phyloP scores from a whole-genome alignment of 768 basidiomycete genomes.

The Termitomyces sp. region DNA sequence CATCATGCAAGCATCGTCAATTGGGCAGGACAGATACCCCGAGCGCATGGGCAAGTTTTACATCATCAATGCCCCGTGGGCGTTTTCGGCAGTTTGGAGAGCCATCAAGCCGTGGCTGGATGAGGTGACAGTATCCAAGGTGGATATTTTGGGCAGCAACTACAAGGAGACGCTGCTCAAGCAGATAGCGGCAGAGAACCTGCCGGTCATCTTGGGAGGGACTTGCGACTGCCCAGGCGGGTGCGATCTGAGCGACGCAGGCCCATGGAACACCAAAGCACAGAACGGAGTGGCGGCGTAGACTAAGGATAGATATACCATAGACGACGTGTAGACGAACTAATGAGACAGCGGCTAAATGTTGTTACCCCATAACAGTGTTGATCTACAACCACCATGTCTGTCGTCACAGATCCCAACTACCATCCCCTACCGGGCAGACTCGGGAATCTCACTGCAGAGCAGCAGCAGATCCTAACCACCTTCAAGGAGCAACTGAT shows the following conservation, averaged over 20 bases:
- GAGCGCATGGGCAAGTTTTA: constrained; percentile 98
- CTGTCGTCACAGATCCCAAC: constrained; percentile 54
- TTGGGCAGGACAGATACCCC: constrained; percentile 92
- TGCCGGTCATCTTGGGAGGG: constrained; percentile 87
- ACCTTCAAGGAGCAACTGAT: constrained; percentile 63
- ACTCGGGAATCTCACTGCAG: constrained; percentile 67
- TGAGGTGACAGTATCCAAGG: constrained; percentile 92
- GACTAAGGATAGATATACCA: background rate
- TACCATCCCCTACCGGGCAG: constrained; percentile 69
- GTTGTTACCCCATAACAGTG: background rate
- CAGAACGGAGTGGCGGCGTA: background rate
- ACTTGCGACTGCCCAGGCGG: constrained; percentile 72
- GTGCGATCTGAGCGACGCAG: constrained; percentile 85
- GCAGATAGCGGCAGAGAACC: constrained; percentile 81
- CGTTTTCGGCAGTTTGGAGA: constrained; percentile 84
- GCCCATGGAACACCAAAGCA: constrained; percentile 72
- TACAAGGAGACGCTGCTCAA: constrained; percentile 74
- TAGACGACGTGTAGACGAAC: background rate
- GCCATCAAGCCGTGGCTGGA: constrained; percentile 93
- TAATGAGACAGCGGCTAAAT: background rate
- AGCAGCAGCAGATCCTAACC: constrained; percentile 62
- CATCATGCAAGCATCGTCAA: constrained; percentile 65
- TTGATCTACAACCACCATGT: constrained; percentile 13
- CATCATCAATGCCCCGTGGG: constrained; percentile 96
- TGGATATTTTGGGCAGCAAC: constrained; percentile 74